Percentiles rank a stretch among this genome's conserved stretches.
Conservation (phyloP, 805 yeast species). For the Saccharomycopsis javanensis region DNA sequence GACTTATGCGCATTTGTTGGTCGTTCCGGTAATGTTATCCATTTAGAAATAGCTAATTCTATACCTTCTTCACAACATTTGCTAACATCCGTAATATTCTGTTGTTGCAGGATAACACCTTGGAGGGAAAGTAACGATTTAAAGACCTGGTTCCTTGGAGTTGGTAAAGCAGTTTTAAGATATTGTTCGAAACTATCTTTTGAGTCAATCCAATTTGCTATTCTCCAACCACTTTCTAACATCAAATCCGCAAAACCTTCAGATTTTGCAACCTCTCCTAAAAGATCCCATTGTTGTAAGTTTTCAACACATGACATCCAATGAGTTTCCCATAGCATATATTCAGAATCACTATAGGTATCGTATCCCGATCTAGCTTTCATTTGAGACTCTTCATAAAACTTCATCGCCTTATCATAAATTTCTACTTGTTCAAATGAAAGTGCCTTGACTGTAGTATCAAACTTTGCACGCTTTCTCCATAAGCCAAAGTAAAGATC, state of each 20-base stretch:
- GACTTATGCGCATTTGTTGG: conserved; percentile 80
- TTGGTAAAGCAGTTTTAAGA: conserved; percentile 93
- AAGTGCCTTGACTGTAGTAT: conserved; percentile 84
- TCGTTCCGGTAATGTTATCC: conserved; percentile 78
- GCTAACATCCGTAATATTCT: conserved; percentile 74
- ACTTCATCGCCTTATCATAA: conserved; percentile 88
- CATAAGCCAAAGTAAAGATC: conserved; percentile 97
- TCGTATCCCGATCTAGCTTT: conserved; percentile 92
- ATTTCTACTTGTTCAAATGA: conserved; percentile 91
- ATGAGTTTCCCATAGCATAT: conserved; percentile 95
- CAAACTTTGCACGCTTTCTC: conserved; percentile 90
- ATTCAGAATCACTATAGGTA: conserved; percentile 92
- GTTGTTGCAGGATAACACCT: conserved; percentile 85
- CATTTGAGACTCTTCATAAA: conserved; percentile 93
- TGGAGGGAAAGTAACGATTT: conserved; percentile 90
- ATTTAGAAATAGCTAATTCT: conserved; percentile 80
- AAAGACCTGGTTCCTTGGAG: conserved; percentile 91
- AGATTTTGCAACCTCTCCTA: conserved; percentile 93
- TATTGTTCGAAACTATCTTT: conserved; percentile 89
- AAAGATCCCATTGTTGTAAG: conserved; percentile 94
- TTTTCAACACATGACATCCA: conserved; percentile 98
- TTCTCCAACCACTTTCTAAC: conserved; percentile 98
- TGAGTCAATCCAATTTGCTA: conserved; percentile 96
- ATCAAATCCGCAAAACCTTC: conserved; percentile 93
- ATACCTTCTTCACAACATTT: conserved; percentile 91